A percentile compares a stretch with the other conserved stretches of the same genome.
phyloP scores from a whole-genome alignment of 2,329 filamentous ascomycete species.

The Periconia digitata region DNA sequence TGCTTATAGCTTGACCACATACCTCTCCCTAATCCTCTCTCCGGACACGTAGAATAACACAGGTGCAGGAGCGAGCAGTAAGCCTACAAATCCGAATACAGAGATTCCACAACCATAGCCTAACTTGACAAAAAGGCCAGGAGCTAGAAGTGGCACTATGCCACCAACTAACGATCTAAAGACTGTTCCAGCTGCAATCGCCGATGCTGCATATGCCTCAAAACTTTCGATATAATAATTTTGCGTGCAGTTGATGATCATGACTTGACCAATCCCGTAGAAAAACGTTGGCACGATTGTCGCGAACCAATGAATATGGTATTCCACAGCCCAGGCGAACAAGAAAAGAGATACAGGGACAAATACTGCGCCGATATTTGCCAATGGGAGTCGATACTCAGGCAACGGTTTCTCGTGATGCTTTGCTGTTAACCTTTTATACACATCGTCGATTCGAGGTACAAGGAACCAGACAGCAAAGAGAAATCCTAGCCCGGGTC shows the following conservation, averaged over 20 bases:
- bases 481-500: slow-evolving; percentile 48
- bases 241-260: slow-evolving; percentile 56
- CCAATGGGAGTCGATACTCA: slow-evolving; percentile 49
- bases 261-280: slow-evolving; percentile 56
- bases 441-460: slow-evolving; percentile 51
- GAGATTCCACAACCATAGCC: slow-evolving; percentile 56
- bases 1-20: slow-evolving; percentile 24
- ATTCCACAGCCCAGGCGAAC: slow-evolving; percentile 47
- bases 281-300: slow-evolving; percentile 48
- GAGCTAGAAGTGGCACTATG: slow-evolving; percentile 50
- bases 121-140: slow-evolving; percentile 45
- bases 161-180: slow-evolving; percentile 52
- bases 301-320: slow-evolving; percentile 45
- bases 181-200: slow-evolving; percentile 53
- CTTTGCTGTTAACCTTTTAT: slow-evolving; percentile 46
- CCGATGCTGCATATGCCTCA: slow-evolving; percentile 53
- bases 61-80: slow-evolving; percentile 53
- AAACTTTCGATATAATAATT: slow-evolving; percentile 59
- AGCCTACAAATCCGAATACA: slow-evolving; percentile 49
- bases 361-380: slow-evolving; percentile 49
- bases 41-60: slow-evolving; percentile 54
- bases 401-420: slow-evolving; percentile 46
- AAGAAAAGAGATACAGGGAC: slow-evolving; percentile 49
- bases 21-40: slow-evolving; percentile 49
- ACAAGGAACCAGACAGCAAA: slow-evolving; percentile 50